Conservation (phyloP, 179 eudicot genomes). For the Corrigiola litoralis region DNA sequence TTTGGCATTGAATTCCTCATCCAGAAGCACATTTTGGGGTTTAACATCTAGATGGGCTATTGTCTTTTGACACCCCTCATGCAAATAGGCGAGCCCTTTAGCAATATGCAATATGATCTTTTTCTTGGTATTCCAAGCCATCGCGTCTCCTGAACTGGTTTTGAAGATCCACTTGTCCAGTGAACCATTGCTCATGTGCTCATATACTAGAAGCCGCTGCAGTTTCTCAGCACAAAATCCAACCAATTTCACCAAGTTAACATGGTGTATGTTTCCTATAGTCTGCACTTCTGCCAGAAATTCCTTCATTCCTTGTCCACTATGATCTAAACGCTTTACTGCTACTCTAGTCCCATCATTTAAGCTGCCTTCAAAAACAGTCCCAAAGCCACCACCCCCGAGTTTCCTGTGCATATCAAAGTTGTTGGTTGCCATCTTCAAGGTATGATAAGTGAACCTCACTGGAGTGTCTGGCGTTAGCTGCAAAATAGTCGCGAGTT, state of each 20-base stretch:
- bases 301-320: conserved; percentile 45
- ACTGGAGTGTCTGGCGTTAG: background rate
- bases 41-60: conserved; percentile 55
- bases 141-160: background rate
- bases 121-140: conserved; percentile 26
- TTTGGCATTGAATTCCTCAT: conserved; percentile 24
- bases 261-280: conserved; percentile 41
- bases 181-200: conserved; percentile 55
- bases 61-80: conserved; percentile 42
- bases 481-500: background rate
- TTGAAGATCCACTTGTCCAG: conserved; percentile 39
- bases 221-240: conserved; percentile 39
- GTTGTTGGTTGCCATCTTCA: conserved; percentile 34
- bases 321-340: conserved; percentile 51
- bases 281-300: conserved; percentile 43
- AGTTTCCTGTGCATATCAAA: conserved; percentile 41
- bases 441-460: background rate
- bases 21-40: conserved; percentile 55
- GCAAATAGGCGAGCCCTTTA: conserved; percentile 54
- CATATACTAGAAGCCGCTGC: conserved; percentile 59
- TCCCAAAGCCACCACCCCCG: conserved; percentile 67
- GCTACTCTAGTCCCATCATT: conserved; percentile 50
- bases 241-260: conserved; percentile 40
- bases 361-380: conserved; percentile 50
- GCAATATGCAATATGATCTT: conserved; percentile 47